A percentile compares a stretch with the other conserved stretches of the same genome.
phyloP scores from a whole-genome alignment of 2,329 filamentous ascomycete species.

The Paecilomyces variotii region DNA sequence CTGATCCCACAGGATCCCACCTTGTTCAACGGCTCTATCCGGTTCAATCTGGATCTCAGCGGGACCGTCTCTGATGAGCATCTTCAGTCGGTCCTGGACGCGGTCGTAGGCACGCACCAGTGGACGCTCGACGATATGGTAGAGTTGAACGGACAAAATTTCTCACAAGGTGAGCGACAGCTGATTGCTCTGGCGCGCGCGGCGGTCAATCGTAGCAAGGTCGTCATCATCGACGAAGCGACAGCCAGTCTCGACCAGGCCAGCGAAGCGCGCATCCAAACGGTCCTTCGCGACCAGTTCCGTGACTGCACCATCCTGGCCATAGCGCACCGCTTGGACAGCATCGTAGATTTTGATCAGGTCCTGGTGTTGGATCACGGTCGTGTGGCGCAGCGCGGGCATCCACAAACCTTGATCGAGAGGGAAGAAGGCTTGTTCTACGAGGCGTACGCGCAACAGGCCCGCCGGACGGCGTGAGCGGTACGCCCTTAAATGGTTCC shows the following conservation, averaged over 20 bases:
- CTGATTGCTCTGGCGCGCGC: constrained; percentile 50
- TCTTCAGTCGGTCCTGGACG: constrained; percentile 2
- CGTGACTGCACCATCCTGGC: constrained; percentile 44
- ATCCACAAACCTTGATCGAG: constrained; percentile 5
- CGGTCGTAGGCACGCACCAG: constrained; percentile 2
- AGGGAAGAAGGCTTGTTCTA: constrained; percentile 4
- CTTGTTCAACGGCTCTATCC: constrained; percentile 19
- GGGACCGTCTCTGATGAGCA: neutral
- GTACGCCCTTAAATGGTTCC: neutral
- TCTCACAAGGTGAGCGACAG: constrained; percentile 46
- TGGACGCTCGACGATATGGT: constrained; percentile 6
- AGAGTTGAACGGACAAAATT: constrained; percentile 5
- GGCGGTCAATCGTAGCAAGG: constrained; percentile 31
- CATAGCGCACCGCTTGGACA: constrained; percentile 41
- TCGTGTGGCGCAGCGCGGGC: neutral
- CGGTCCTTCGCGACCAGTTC: constrained; percentile 31
- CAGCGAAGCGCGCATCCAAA: constrained; percentile 4
- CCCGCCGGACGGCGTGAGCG: neutral
- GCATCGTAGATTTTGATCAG: neutral
- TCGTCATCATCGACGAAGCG: constrained; percentile 23
- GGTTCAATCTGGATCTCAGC: constrained; percentile 18
- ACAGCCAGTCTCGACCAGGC: constrained; percentile 7
- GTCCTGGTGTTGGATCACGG: neutral
- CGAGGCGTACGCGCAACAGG: constrained; percentile 3
- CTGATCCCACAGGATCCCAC: constrained; percentile 69